Conservation (phyloP, 371 early-diverging fungal species). For the Apophysomyces sp. region DNA sequence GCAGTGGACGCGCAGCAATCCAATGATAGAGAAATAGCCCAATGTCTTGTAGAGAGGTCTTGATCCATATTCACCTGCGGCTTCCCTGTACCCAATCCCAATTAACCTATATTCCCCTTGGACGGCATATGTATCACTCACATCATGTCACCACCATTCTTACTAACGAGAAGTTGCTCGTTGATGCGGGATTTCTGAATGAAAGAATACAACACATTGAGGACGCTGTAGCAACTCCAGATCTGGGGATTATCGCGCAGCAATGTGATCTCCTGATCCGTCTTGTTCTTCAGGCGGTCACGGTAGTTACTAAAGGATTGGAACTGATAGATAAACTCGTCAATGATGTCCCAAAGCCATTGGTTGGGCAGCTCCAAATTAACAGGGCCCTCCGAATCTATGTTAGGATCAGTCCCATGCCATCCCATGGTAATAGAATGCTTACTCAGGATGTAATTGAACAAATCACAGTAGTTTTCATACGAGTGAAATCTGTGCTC, state of each 20-base stretch:
- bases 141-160: conserved; percentile 88
- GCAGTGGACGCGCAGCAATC: conserved; percentile 92
- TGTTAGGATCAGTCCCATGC: not conserved
- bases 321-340: conserved; percentile 98
- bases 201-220: conserved; percentile 92
- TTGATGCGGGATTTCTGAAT: conserved; percentile 93
- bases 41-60: conserved; percentile 91
- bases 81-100: conserved; percentile 40
- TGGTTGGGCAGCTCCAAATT: conserved; percentile 93
- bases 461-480: conserved; percentile 93
- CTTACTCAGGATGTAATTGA: conserved; percentile 92
- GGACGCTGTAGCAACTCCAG: conserved; percentile 94
- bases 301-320: conserved; percentile 95
- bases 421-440: not conserved
- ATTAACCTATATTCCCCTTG: not conserved
- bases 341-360: conserved; percentile 99
- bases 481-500: conserved; percentile 92
- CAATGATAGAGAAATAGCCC: conserved; percentile 95
- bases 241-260: conserved; percentile 85
- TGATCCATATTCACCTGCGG: conserved; percentile 77
- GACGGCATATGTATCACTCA: conserved; percentile 13
- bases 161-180: conserved; percentile 85
- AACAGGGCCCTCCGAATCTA: conserved; percentile 80
- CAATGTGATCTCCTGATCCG: conserved; percentile 77
- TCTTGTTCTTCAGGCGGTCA: conserved; percentile 79